Conservation (phyloP, 2,329 filamentous ascomycete species). For the Botrytis hyacinthi region DNA sequence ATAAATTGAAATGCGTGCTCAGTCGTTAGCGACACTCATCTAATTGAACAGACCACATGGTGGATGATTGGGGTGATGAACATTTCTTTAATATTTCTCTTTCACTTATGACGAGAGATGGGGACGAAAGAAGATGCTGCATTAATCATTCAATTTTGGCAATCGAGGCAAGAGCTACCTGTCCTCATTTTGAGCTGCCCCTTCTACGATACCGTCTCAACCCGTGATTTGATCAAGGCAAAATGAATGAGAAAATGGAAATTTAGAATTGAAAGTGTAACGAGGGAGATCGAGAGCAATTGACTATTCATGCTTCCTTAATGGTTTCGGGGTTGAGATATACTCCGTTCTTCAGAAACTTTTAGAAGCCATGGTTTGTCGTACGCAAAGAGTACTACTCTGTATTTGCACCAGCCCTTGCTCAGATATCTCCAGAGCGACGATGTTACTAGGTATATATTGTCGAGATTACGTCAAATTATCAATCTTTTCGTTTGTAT, state of each 20-base stretch:
- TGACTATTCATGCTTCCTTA: too few species aligned
- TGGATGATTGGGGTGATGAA: background rate
- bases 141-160: background rate
- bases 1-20: background rate
- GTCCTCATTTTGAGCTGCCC: background rate
- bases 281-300: background rate
- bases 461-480: too few species aligned
- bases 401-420: background rate
- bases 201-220: background rate
- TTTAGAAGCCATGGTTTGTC: too few species aligned
- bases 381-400: background rate
- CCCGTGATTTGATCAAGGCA: background rate
- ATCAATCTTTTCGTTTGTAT: background rate
- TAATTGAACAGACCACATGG: too few species aligned
- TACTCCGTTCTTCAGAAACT: background rate
- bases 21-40: rapidly evolving
- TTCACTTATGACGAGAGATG: background rate
- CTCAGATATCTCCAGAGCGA: background rate
- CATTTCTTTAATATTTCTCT: too few species aligned
- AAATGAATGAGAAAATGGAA: background rate
- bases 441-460: background rate
- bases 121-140: background rate
- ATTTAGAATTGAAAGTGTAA: background rate
- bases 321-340: too few species aligned
- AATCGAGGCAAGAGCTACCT: background rate